Conservation (phyloP, 2,329 filamentous ascomycete genomes). For the Alternaria angustiovoidea region DNA sequence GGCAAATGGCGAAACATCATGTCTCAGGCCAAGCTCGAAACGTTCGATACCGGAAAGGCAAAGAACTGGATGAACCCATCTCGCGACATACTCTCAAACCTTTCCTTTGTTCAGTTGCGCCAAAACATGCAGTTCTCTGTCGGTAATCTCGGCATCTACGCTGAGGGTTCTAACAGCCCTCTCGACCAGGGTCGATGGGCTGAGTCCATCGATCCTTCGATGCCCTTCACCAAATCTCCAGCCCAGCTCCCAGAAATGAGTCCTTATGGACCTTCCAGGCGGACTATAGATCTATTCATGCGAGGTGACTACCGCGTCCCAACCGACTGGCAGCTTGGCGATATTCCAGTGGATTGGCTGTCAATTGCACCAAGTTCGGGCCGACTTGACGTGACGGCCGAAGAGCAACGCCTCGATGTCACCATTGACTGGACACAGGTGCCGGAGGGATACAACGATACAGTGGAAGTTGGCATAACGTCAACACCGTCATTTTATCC, state of each 20-base stretch:
- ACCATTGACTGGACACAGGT: conserved; percentile 28
- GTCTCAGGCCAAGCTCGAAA: conserved; percentile 29
- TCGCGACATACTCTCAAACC: conserved; percentile 67
- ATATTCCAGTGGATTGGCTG: conserved; percentile 25
- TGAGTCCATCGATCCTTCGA: conserved; percentile 61
- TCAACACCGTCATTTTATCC: conserved; percentile 25
- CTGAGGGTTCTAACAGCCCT: conserved; percentile 23
- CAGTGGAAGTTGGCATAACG: conserved; percentile 20
- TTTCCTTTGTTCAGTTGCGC: conserved; percentile 62
- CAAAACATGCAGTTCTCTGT: conserved; percentile 29
- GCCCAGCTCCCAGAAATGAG: conserved; percentile 21
- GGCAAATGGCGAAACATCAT: conserved; percentile 45
- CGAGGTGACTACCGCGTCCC: conserved; percentile 28
- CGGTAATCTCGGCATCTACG: conserved; percentile 29
- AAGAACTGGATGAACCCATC: conserved; percentile 70
- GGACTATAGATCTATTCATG: conserved; percentile 27
- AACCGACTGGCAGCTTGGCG: conserved; percentile 24
- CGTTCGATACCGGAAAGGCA: conserved; percentile 53
- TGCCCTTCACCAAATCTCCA: conserved; percentile 60
- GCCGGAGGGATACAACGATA: conserved; percentile 17
- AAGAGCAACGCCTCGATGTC: conserved; percentile 28
- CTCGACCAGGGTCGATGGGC: conserved; percentile 55
- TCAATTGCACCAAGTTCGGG: conserved; percentile 24
- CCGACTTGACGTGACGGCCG: conserved; percentile 11
- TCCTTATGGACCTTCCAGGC: conserved; percentile 23